Percentiles rank a stretch among this genome's conserved stretches.
Evolutionary conservation across 2,329 filamentous ascomycete genomes (phyloP).

Genomic region (Ploettnerulaceae sp.): DNA sequence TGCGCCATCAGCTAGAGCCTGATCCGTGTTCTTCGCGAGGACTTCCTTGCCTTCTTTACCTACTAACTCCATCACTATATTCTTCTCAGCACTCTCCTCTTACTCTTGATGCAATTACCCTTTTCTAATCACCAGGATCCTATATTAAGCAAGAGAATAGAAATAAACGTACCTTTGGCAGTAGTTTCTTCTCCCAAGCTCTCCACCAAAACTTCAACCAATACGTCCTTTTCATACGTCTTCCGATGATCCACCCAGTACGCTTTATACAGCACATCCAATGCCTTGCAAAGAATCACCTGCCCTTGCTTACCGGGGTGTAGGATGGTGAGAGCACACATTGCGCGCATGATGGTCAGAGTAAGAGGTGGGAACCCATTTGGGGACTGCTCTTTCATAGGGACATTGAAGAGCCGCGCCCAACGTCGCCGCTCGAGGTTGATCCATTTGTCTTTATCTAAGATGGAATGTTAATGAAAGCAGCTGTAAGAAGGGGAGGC

Average conservation of each 20-base stretch:
- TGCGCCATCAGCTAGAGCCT: slow-evolving; percentile 47
- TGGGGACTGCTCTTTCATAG: slow-evolving; percentile 42
- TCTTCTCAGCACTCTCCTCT: not conserved
- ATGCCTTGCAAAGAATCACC: slow-evolving; percentile 12
- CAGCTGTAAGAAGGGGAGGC: not conserved
- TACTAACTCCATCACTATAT: slow-evolving; percentile 20
- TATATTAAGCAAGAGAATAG: not conserved
- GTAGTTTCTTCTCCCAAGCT: slow-evolving; percentile 43
- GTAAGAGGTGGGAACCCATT: slow-evolving; percentile 50
- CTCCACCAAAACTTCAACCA: slow-evolving; percentile 37
- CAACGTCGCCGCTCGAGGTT: slow-evolving; percentile 48
- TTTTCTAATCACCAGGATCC: not conserved
- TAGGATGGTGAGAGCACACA: slow-evolving; percentile 41
- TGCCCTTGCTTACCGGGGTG: slow-evolving; percentile 19
- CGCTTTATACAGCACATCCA: slow-evolving; percentile 25
- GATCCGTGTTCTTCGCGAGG: slow-evolving; percentile 45
- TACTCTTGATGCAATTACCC: not conserved
- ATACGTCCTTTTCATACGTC: slow-evolving; percentile 23
- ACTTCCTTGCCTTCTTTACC: slow-evolving; percentile 27
- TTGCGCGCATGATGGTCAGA: slow-evolving; percentile 45
- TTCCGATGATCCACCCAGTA: slow-evolving; percentile 25
- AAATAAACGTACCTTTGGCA: slow-evolving; percentile 34
- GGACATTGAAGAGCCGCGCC: slow-evolving; percentile 48
- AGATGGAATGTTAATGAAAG: not conserved
- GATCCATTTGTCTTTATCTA: slow-evolving; percentile 59